Evolutionary conservation across 176 grass and related monocot species (phyloP).

Genomic region (Eremochloa ophiuroides): DNA sequence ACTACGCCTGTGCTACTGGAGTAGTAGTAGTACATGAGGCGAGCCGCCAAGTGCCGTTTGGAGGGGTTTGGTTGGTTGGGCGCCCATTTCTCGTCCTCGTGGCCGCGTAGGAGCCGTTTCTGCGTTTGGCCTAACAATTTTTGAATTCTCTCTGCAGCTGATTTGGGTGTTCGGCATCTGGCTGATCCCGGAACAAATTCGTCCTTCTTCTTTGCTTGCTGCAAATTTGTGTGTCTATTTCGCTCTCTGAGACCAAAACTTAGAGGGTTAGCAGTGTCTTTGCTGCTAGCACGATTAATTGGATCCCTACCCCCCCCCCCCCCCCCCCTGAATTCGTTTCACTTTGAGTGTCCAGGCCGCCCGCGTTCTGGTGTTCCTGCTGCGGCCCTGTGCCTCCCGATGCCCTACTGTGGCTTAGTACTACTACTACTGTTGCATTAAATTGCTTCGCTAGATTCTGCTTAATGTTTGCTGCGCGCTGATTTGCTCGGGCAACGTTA

Average conservation of each 20-base stretch:
- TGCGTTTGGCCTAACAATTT: background rate
- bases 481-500: conserved; percentile 5
- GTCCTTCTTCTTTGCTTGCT: background rate
- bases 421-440: background rate
- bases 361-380: background rate
- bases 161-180: background rate
- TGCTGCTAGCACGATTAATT: background rate
- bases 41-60: background rate
- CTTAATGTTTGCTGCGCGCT: background rate
- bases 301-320: background rate
- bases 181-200: background rate
- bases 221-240: background rate
- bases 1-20: background rate
- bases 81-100: background rate
- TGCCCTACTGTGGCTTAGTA: background rate
- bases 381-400: background rate
- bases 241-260: background rate
- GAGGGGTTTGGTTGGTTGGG: background rate
- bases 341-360: background rate
- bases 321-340: background rate
- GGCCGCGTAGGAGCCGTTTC: background rate
- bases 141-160: background rate
- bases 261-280: background rate
- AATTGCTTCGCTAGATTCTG: background rate
- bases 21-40: no score